Evolutionary conservation across 2,329 filamentous ascomycete species (phyloP), one percentile per base, ranked within the genome.

Genomic region (Colletotrichum sp.): DNA sequence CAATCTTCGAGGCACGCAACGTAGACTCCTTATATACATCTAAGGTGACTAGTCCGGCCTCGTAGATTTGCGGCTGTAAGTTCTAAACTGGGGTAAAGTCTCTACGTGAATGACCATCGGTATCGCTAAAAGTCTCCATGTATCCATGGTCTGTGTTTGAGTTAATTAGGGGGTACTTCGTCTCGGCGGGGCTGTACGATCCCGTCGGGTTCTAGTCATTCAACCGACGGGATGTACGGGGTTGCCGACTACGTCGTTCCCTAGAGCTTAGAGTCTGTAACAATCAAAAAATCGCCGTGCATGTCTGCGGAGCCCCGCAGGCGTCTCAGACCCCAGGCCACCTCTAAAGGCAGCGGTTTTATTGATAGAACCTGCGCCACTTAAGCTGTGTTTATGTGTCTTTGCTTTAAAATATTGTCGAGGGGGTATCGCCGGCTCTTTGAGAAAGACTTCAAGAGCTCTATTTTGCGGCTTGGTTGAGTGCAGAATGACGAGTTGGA

Each of bases 371-470:
- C 52, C 52, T 28, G 52, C 26, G 26, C 52, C 52, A 57, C 52
- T 26, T 57, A 15, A 28, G 13, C 52, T 26, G 7, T 57, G 26
- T 26, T 5, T 57, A 24, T 7, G n/a, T 12, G n/a, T 12, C 48
- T n/a, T 24, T 24, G 13, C n/a, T 55, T 55, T 55, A 8, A 10
- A 32, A 7, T 9, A 2, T 43, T 10, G 8, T 16, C 6, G 15
- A 6, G 3, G 0, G 16, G 52, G 12, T 57, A 5, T 12, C 8
- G 21, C 7, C 8, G 0, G 12, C 12, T 16, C 6, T 26, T 57
- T 15, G 3, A 9, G 21, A 0, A 16, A 4, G 8, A 6, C 4
- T 57, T 26, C 1, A 57, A 3, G 6, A 1, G 4, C 8, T 57
- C 21, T 57, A 6, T 57, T 15, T 18, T 26, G 13, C 13, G 3